A percentile compares a stretch with the other conserved stretches of the same genome.
These are phyloP conservation scores for Tolypocladium cylindrosporum DNA, from an alignment of 2,329 filamentous ascomycete species.

Conservation along the genomic window DNA sequence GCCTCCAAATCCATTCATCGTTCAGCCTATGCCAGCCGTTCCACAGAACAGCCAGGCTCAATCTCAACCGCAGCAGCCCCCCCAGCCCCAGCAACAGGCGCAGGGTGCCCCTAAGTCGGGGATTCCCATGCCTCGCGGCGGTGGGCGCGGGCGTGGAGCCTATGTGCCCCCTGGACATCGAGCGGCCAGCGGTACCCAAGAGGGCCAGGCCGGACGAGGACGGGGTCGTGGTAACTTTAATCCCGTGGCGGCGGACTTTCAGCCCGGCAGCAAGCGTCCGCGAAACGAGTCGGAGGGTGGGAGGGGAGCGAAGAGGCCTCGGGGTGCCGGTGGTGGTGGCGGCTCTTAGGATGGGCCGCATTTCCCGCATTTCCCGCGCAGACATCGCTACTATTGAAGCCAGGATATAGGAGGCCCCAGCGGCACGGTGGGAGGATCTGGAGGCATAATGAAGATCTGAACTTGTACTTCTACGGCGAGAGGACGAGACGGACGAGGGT, in stretches of 20 bases:
- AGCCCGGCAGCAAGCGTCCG: conserved; percentile 46
- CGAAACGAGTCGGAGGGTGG: conserved; percentile 40
- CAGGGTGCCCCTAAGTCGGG: conserved; percentile 20
- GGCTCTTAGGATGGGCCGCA: background rate
- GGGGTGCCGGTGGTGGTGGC: conserved; percentile 14
- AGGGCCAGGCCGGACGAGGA: conserved; percentile 22
- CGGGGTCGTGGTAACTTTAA: conserved; percentile 34
- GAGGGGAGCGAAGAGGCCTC: conserved; percentile 30
- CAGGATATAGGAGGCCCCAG: background rate
- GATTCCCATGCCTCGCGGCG: conserved; percentile 31
- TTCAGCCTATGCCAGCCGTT: background rate
- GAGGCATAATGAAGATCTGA: background rate
- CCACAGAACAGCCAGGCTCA: conserved; percentile 1
- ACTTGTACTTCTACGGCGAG: background rate
- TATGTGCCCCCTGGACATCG: conserved; percentile 28
- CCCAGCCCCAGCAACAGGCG: conserved; percentile 9
- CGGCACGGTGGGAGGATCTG: background rate
- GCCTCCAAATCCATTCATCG: conserved; percentile 18
- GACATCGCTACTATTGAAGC: background rate
- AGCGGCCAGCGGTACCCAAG: conserved; percentile 22
- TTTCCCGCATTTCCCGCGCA: background rate
- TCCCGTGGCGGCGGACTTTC: conserved; percentile 43
- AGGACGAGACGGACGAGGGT: background rate
- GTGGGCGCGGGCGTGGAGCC: conserved; percentile 27
- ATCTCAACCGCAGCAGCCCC: conserved; percentile 7